Percentiles rank a stretch among this genome's conserved stretches.
phyloP scores from a whole-genome alignment of 2,329 filamentous ascomycete species.

The Escovopsis sp. region DNA sequence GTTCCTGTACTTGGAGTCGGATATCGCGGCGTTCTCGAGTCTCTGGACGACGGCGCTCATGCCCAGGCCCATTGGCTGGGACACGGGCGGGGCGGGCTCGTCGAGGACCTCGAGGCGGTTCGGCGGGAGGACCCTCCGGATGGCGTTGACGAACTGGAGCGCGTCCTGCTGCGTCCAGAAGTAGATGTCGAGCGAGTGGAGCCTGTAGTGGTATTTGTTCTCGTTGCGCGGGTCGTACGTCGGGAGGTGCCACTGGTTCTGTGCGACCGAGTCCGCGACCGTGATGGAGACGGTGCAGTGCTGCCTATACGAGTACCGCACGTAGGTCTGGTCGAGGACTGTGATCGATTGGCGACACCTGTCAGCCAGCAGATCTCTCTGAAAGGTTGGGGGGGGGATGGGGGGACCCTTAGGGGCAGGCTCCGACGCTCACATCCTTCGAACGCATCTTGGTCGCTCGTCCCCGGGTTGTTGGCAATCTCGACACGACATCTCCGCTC shows the following conservation, averaged over 20 bases:
- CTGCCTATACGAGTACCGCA: slow-evolving; percentile 62
- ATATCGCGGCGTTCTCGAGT: slow-evolving; percentile 56
- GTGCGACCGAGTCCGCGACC: slow-evolving; percentile 37
- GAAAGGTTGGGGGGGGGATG: no score
- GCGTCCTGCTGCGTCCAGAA: slow-evolving; percentile 67
- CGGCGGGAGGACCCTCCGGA: slow-evolving; percentile 48
- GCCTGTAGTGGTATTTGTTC: slow-evolving; percentile 64
- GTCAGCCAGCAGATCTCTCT: background rate
- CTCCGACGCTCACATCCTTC: slow-evolving; percentile 43
- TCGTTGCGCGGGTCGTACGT: slow-evolving; percentile 59
- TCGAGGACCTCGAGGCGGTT: slow-evolving; percentile 48
- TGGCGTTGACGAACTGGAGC: slow-evolving; percentile 51
- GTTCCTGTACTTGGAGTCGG: slow-evolving; percentile 33
- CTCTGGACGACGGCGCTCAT: slow-evolving; percentile 60
- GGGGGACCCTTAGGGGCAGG: no score
- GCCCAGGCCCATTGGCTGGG: slow-evolving; percentile 29
- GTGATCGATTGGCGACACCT: slow-evolving; percentile 8
- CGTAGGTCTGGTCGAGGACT: slow-evolving; percentile 51
- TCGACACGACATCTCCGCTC: slow-evolving; percentile 57
- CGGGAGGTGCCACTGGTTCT: slow-evolving; percentile 60
- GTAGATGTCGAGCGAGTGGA: slow-evolving; percentile 64
- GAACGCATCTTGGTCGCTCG: slow-evolving; percentile 66
- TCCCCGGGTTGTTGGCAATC: slow-evolving; percentile 60
- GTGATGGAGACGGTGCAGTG: slow-evolving; percentile 54
- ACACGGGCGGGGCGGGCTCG: slow-evolving; percentile 38